phyloP scores from a whole-genome alignment of 805 yeast genomes.

The Wickerhamia fluorescens region DNA sequence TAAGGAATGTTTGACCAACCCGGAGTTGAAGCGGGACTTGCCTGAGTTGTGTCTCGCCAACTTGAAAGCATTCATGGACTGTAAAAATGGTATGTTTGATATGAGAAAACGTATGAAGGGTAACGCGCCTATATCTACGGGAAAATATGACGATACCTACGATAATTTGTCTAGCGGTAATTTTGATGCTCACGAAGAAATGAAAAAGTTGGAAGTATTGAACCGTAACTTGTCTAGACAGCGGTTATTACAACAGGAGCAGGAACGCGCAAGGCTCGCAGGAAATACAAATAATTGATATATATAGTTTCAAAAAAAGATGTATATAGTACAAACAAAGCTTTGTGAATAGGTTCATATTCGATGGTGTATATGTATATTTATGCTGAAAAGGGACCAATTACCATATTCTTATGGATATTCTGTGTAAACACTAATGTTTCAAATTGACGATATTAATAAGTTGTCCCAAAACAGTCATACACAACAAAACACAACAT shows the following conservation, averaged over 20 bases:
- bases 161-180: constrained; percentile 74
- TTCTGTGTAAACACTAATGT: no score
- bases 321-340: constrained; percentile 2
- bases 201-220: constrained; percentile 59
- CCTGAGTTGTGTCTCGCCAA: constrained; percentile 88
- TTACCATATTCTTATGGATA: no score
- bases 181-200: constrained; percentile 75
- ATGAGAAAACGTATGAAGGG: constrained; percentile 90
- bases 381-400: no score
- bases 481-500: no score
- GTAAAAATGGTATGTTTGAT: constrained; percentile 86
- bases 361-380: no score
- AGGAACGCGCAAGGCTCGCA: constrained; percentile 1
- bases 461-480: no score
- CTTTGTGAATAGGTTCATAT: no score
- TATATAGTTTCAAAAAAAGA: no score
- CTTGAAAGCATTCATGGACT: constrained; percentile 78
- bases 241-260: constrained; percentile 18
- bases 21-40: constrained; percentile 63
- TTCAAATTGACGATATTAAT: no score
- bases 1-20: constrained; percentile 76
- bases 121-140: constrained; percentile 88
- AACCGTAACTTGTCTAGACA: constrained; percentile 41
- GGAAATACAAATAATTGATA: not conserved
- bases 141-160: constrained; percentile 84